Evolutionary conservation across 2,329 filamentous ascomycete species (phyloP).

Genomic region (Diaporthe sp.): DNA sequence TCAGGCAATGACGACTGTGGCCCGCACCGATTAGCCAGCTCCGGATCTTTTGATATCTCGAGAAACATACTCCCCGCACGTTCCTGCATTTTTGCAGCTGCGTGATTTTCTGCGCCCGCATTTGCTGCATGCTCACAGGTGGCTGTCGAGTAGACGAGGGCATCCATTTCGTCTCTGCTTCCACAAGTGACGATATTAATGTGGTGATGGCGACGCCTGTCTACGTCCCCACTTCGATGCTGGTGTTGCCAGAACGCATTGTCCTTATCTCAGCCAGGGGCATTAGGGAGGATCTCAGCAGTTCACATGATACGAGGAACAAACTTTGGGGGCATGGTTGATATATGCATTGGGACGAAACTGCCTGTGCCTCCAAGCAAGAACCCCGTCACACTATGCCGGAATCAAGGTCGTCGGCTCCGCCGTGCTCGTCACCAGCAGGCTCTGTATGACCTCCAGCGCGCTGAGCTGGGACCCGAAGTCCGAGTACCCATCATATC

Average conservation of each 20-base stretch:
- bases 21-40: neutral
- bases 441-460: constrained; percentile 46
- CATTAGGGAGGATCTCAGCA: neutral
- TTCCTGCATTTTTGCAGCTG: neutral
- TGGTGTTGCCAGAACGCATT: neutral
- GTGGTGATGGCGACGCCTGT: too few relatives aligned
- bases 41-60: neutral
- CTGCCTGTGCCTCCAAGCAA: neutral
- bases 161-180: neutral
- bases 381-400: neutral
- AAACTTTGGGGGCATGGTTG: neutral
- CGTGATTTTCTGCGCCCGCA: too few relatives aligned
- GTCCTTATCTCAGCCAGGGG: neutral
- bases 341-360: neutral
- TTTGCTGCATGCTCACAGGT: neutral
- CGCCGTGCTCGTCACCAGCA: constrained; percentile 38
- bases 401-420: constrained; percentile 29
- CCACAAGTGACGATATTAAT: neutral
- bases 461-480: constrained; percentile 49
- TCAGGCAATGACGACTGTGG: neutral
- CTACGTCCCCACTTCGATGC: neutral
- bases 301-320: too few relatives aligned
- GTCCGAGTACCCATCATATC: constrained; percentile 47
- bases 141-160: neutral
- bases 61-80: too few relatives aligned